Evolutionary conservation across 2,329 filamentous ascomycete species (phyloP), one percentile per base, ranked within the genome.

Genomic region (Aspergillus uvarum): DNA sequence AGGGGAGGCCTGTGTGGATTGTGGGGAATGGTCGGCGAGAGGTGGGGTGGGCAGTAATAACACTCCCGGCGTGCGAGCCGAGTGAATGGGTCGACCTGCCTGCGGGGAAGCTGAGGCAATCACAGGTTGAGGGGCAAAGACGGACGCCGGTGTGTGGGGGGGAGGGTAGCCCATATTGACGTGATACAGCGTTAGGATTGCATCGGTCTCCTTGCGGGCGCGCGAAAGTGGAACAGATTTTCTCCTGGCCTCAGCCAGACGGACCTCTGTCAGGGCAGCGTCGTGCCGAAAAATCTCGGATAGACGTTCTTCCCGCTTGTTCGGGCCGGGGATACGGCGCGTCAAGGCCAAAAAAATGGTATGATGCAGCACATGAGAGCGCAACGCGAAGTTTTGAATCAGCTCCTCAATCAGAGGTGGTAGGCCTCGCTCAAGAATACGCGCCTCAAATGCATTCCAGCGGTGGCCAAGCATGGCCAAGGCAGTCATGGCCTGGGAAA

Each of bases 381-480:
- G 70, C 12, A 88, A 70, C 5, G 71, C 68, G 38, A 89, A 76
- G 12, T 72, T 65, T n/a, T 71, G 68, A 4, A 79, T 70, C 29
- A 89, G 72, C 65, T 89, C 87, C 56, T 80, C 77, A 35, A 84
- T 79, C n/a, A 87, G 72, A 5, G 86, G 82, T 3, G 86, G 86
- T 64, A 80, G 83, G 2, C 72, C 70, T 47, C 80, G 74, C 21
- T 50, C 38, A 26, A 62, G 66, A 58, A 74, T 66, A 32, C 74
- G 72, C 4, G 57, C 69, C 26, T 72, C 72, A 50, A 81, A 74
- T 3, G 48, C 5, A 0, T 61, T 26, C 81, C 82, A 85, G 16
- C 72, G 65, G 21, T 68, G 63, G 2, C 76, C 72, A 14, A 89
- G 67, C 6, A 76, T 71, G 2, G 68, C 59, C n/a, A 85, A 74